Percentiles rank a stretch among this genome's conserved stretches.
Evolutionary conservation across 306 rosid species (phyloP).

Genomic region (Inga leiocalycina): DNA sequence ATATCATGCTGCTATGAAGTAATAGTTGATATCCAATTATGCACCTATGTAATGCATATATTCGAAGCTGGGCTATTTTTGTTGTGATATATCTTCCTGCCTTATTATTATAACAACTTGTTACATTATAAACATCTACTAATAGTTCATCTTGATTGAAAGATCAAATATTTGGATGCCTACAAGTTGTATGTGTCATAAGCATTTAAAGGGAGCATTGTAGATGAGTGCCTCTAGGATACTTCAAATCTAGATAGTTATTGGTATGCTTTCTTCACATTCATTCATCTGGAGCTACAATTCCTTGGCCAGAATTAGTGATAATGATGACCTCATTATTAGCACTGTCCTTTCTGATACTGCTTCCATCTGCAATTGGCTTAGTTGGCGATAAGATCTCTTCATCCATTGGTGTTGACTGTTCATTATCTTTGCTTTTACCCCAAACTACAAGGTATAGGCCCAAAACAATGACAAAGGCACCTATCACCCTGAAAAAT

Average conservation of each 20-base stretch:
- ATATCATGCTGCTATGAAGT: constrained; percentile 4
- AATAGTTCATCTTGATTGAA: constrained; percentile 15
- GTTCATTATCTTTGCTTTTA: constrained; percentile 64
- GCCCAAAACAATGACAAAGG: constrained; percentile 61
- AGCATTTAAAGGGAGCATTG: constrained; percentile 15
- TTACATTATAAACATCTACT: constrained; percentile 23
- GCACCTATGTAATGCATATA: constrained; percentile 3
- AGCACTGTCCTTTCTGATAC: constrained; percentile 33
- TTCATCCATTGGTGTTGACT: constrained; percentile 26
- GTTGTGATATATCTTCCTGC: constrained; percentile 21
- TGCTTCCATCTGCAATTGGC: constrained; percentile 31
- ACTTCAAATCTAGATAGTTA: not conserved
- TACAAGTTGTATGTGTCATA: constrained; percentile 25
- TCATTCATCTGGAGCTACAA: constrained; percentile 29
- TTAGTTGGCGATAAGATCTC: constrained; percentile 40
- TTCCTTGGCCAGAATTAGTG: constrained; percentile 31
- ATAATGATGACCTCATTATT: constrained; percentile 38
- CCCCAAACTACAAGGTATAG: constrained; percentile 92
- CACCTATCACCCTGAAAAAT: constrained; percentile 74
- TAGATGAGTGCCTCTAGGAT: constrained; percentile 8
- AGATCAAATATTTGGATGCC: constrained; percentile 24
- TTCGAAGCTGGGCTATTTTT: constrained; percentile 19
- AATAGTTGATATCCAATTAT: not conserved
- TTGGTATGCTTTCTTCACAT: constrained; percentile 31
- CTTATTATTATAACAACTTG: constrained; percentile 23